Base-by-base conservation (phyloP, 768 basidiomycete species). In the Omphalotus guepiniiformis region DNA sequence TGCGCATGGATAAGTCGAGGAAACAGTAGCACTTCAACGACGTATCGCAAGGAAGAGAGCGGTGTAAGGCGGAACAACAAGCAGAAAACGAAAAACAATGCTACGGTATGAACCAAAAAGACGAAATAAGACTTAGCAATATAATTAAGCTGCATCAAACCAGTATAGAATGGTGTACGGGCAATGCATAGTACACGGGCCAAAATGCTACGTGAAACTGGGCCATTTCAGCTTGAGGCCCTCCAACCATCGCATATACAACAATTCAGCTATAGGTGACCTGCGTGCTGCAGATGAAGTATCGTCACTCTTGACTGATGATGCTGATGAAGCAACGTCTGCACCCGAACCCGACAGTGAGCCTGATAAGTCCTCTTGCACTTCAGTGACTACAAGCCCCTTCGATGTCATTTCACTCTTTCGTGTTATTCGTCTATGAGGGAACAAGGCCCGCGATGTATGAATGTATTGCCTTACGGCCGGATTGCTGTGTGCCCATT, bases 221-320 rank as follows among this genome's bases (percentile, higher is more conserved):
- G 90, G 90, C 93, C 93, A 94, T 63, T 91, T 93, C 59, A 93
- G 71, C 66, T 82, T 85, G 44, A 96, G 68, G 3, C 93, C 93
- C 59, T 96, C 90, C 21, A 97, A 71, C 94, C 95, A 98, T 40
- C 95, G 82, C 78, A 94, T 85, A 63, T 97, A 98, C n/a, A 98
- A 71, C 53, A 98, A 76, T 63, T 98, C 95, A 18, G 93, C 89
- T 23, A 98, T 93, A 5, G 94, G 93, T 47, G 91, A 93, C 63
- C 84, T 87, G 53, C 80, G 77, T 45, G 72, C 63, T 11, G 75
- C 72, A 45, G 72, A 62, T 15, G 75, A 72, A 26, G 72, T 58
- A 25, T 80, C 75, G 19, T 70, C 69, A 35, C 53, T 55, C 56
- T 68, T 70, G 19, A 48, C 36, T 27, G 56, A 48, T 4, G 55